Evolutionary conservation across 306 rosid genomes (phyloP), one percentile per base, ranked within the genome.

Genomic region (Betula pendula): DNA sequence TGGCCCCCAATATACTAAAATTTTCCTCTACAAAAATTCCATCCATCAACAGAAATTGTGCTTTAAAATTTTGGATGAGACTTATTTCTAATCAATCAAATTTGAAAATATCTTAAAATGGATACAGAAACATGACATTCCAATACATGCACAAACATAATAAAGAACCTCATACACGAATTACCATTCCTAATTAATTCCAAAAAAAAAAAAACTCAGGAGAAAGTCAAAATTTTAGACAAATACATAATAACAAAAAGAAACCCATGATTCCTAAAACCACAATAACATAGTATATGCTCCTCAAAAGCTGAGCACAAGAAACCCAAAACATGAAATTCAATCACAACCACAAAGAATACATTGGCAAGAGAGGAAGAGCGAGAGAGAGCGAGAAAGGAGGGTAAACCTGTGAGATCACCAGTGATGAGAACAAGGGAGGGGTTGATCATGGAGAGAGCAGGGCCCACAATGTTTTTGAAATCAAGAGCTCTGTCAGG

Each of bases 381-480:
- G 11, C 38, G 5, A 5, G 8, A 40, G 14, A n/a, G 22, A 2
- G 63, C 5, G 45, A 27, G 8, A 51, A 3, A 7, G 19, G 53
- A 10, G 22, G 5, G 7, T 3, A 13, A 62, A 90, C 98, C 98
- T 75, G 97, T 95, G 82, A 95, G 96, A 84, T 95, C 97, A 76
- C 98, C 97, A 9, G 98, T 92, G 87, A 95, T 68, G 87, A 95
- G 87, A 58, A 95, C 97, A 9, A 95, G 90, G 60, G 97, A 90
- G n/a, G 98, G 98, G n/a, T 89, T 95, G 87, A 95, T 89, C 60
- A 87, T 5, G 82, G 95, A 85, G 71, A 95, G 98, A 69, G 96
- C 77, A 69, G 97, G 88, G 1, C 81, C 96, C 4, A 92, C 88
- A n/a, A 84, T 38, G 7, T 77, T 6, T 19, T 78, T 58, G 83